Evolutionary conservation across 345 rosid species (phyloP), one percentile per base, ranked within the genome.

Genomic region (Salix purpurea): DNA sequence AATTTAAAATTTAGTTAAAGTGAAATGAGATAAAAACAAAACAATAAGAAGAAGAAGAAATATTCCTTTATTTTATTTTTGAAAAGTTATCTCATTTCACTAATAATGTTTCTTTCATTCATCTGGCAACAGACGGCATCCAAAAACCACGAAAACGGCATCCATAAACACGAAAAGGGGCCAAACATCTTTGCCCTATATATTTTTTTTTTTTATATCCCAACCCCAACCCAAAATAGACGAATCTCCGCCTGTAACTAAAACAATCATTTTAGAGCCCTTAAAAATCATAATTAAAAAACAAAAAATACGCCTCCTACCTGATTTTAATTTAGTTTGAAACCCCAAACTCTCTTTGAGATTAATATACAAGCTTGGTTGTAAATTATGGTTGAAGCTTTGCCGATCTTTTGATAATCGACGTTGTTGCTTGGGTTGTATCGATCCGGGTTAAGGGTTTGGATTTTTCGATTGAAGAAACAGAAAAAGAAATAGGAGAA

Each of bases 261-360:
- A 12, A 54, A 69, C 6, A 46, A 32, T 54, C 74, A 54, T 70
- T 34, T 54, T n/a, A 71, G 74, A 65, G 14, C 52, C 67, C 67
- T 2, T 40, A 0, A 16, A 28, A 34, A 34, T 34, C 37, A 40
- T 40, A 40, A 40, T 34, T 34, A 21, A 54, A 19, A 19, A 54
- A 54, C 21, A 58, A 7, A 23, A 23, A 3, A n/a, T 7, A 58
- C 64, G 54, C 12, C 3, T 26, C 30, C 44, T 71, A 2, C 58
- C 44, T 74, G 58, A 73, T 73, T 73, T 50, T 36, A 23, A 37
- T n/a, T 42, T 62, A 5, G 28, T 5, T 18, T 68, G 44, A 39
- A 9, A 16, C 48, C 48, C 37, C 16, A 36, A 60, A 60, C 8
- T 8, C 11, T 18, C 36, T 48, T 21, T 24, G 14, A 40, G 12